phyloP scores from a whole-genome alignment of 2,329 filamentous ascomycete species.

The Furcasterigmium furcatum region DNA sequence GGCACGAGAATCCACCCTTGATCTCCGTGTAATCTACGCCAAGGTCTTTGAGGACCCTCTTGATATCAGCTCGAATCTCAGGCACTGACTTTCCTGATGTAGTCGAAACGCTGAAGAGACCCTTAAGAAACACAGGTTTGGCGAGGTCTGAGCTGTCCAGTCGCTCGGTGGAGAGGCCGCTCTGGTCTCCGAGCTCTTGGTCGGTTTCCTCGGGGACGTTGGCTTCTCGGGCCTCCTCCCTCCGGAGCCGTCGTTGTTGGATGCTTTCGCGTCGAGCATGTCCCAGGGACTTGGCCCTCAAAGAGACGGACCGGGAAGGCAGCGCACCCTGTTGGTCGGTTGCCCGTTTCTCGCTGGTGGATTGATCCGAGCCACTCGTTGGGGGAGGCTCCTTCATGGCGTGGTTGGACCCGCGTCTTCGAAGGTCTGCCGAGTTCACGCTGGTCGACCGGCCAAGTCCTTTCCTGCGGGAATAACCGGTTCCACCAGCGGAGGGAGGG shows the following conservation, averaged over 20 bases:
- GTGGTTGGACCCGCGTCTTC: slow-evolving; percentile 53
- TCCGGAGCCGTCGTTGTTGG: slow-evolving; percentile 73
- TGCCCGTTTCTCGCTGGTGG: slow-evolving; percentile 49
- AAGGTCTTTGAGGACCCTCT: slow-evolving; percentile 81
- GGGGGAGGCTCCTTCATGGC: slow-evolving; percentile 62
- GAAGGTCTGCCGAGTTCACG: slow-evolving; percentile 83
- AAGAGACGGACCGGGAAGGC: slow-evolving; percentile 58
- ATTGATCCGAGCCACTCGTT: slow-evolving; percentile 78
- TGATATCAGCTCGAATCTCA: slow-evolving; percentile 85
- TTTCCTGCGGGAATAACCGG: slow-evolving; percentile 57
- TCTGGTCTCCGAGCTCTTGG: slow-evolving; percentile 65
- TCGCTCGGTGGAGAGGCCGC: slow-evolving; percentile 57
- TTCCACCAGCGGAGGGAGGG: slow-evolving; percentile 58
- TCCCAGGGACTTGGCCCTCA: slow-evolving; percentile 81
- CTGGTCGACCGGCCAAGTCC: slow-evolving; percentile 83
- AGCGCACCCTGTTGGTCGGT: slow-evolving; percentile 48
- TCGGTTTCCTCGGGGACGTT: slow-evolving; percentile 92
- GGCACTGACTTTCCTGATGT: slow-evolving; percentile 88
- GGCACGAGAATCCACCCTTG: slow-evolving; percentile 87
- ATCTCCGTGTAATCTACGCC: slow-evolving; percentile 92
- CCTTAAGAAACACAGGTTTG: slow-evolving; percentile 94
- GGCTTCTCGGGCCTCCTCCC: slow-evolving; percentile 69
- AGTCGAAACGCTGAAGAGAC: slow-evolving; percentile 94
- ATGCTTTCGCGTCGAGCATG: slow-evolving; percentile 90
- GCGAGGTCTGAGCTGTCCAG: slow-evolving; percentile 72